Conservation (phyloP, 495 filamentous ascomycete genomes). For the Filosporella fistucella region DNA sequence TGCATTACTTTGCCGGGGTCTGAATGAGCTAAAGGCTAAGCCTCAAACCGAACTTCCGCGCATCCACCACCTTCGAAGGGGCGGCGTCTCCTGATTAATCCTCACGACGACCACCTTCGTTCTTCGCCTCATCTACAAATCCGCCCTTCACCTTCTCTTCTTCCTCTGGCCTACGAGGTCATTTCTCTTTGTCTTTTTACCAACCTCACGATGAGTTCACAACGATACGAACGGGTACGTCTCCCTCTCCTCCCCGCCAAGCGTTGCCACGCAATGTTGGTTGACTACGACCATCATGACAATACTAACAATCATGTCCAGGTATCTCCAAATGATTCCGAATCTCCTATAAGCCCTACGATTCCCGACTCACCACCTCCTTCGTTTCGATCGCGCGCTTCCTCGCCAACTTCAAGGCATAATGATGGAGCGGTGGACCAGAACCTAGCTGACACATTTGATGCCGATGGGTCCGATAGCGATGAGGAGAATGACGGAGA, state of each 20-base stretch:
- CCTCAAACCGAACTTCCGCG: too few species aligned
- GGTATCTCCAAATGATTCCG: slow-evolving; percentile 41
- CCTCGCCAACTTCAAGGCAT: slow-evolving; percentile 44
- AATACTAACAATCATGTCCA: slow-evolving; percentile 27
- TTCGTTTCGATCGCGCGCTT: slow-evolving; percentile 83
- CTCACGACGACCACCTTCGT: not conserved
- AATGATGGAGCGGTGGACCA: slow-evolving; percentile 57
- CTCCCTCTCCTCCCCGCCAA: slow-evolving; percentile 14
- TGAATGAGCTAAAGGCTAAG: too few species aligned
- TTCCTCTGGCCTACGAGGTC: slow-evolving; percentile 3
- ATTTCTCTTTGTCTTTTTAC: slow-evolving; percentile 22
- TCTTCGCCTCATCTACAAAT: not conserved
- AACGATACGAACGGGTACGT: slow-evolving; percentile 83
- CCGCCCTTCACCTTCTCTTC: slow-evolving; percentile 6
- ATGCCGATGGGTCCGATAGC: slow-evolving; percentile 65
- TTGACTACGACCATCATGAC: not conserved
- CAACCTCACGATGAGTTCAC: slow-evolving; percentile 56
- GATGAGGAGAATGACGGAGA: slow-evolving; percentile 71
- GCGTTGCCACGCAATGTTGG: slow-evolving; percentile 18
- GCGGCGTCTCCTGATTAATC: too few species aligned
- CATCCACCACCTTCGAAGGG: too few species aligned
- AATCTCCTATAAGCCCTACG: slow-evolving; percentile 29
- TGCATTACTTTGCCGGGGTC: too few species aligned
- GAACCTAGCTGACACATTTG: slow-evolving; percentile 87
- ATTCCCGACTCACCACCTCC: slow-evolving; percentile 86